These are phyloP conservation scores for Agrocybe pediades DNA, from an alignment of 768 basidiomycete species.

Conservation along the genomic window DNA sequence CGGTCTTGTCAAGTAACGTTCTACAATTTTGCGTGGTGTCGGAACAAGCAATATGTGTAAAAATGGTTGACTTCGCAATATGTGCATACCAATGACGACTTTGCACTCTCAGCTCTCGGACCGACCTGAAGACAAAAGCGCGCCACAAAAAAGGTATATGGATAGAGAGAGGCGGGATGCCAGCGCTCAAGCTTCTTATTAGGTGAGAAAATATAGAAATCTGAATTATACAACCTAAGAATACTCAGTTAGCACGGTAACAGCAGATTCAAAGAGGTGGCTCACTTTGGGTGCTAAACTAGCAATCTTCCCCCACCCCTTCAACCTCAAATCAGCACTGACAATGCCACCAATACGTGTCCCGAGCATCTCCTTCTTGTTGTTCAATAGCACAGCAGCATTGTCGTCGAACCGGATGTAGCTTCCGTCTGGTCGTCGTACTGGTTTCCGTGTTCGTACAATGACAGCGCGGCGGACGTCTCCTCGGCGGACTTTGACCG, in stretches of 20 bases:
- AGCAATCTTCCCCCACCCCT: slow-evolving; percentile 94
- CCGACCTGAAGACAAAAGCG: too few relatives aligned
- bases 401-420: slow-evolving; percentile 94
- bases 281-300: slow-evolving; percentile 88
- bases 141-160: not conserved
- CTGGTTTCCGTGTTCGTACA: slow-evolving; percentile 88
- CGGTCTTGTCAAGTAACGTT: not conserved
- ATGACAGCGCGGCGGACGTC: slow-evolving; percentile 96
- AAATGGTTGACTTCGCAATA: too few relatives aligned
- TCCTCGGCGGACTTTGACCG: slow-evolving; percentile 88
- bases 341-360: slow-evolving; percentile 95
- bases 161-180: not conserved
- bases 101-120: too few relatives aligned
- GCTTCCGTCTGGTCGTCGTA: slow-evolving; percentile 86
- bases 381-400: slow-evolving; percentile 90
- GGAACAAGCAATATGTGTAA: too few relatives aligned
- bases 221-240: slow-evolving; percentile 21
- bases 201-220: not conserved
- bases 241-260: not conserved
- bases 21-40: too few relatives aligned
- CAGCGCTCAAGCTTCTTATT: slow-evolving; percentile 3
- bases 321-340: slow-evolving; percentile 85
- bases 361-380: slow-evolving; percentile 94
- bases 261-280: too few relatives aligned
- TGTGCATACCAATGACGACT: too few relatives aligned